Percentiles rank a stretch among this genome's conserved stretches.
Evolutionary conservation across 169 alveolate genomes (phyloP).

Genomic region (Perkinsus marinus): DNA sequence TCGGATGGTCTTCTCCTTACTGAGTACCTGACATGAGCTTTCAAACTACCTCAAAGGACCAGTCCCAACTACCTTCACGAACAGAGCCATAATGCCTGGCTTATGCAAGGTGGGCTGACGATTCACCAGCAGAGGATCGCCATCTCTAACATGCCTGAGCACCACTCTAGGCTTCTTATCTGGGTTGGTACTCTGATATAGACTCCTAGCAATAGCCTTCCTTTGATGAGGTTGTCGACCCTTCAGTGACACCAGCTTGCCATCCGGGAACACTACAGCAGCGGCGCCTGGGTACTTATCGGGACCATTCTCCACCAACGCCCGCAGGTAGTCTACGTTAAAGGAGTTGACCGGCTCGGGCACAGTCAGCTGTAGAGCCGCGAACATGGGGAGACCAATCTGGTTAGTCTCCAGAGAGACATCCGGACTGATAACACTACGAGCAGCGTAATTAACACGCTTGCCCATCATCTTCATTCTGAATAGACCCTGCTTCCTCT

Average conservation of each 20-base stretch:
- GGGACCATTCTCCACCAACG: conserved; percentile 84
- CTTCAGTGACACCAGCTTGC: conserved; percentile 20
- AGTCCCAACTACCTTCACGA: conserved; percentile 35
- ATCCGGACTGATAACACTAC: conserved; percentile 97
- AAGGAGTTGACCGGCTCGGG: conserved; percentile 82
- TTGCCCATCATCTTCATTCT: conserved; percentile 97
- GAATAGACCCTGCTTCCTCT: conserved; percentile 87
- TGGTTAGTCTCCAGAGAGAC: conserved; percentile 88
- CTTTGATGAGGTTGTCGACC: neutral
- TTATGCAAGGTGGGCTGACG: conserved; percentile 96
- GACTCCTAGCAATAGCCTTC: conserved; percentile 22
- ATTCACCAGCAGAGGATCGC: conserved; percentile 89
- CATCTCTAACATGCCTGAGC: conserved; percentile 86
- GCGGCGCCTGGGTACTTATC: conserved; percentile 91
- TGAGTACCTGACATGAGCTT: neutral
- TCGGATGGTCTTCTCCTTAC: conserved; percentile 82
- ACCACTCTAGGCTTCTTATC: conserved; percentile 52
- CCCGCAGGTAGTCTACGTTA: conserved; percentile 63
- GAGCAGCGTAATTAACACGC: conserved; percentile 94
- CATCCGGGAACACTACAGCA: conserved; percentile 28
- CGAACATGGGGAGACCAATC: conserved; percentile 86
- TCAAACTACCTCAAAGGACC: neutral
- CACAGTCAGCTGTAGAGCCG: neutral
- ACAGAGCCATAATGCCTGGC: conserved; percentile 90
- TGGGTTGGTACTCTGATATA: neutral